A percentile compares a stretch with the other conserved stretches of the same genome.
Conservation (phyloP, 2,329 filamentous ascomycete species). For the Verticillium tricorpus region DNA sequence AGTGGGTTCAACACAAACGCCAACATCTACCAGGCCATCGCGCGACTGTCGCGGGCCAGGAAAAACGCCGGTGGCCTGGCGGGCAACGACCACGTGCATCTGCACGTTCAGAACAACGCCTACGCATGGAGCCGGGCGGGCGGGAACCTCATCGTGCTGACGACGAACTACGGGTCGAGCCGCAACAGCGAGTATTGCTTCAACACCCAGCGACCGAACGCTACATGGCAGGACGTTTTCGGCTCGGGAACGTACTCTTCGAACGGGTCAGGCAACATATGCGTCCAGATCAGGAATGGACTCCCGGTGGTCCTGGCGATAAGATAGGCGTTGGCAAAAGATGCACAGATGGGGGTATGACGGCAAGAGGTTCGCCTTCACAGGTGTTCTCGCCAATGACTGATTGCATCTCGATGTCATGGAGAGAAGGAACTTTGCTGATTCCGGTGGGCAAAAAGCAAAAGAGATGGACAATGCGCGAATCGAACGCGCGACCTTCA, state of each 20-base stretch:
- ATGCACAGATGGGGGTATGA: background rate
- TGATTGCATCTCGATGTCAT: background rate
- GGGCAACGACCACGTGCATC: slow-evolving; percentile 36
- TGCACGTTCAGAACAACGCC: slow-evolving; percentile 34
- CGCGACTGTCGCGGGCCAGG: slow-evolving; percentile 38
- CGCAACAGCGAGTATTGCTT: slow-evolving; percentile 36
- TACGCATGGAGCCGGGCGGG: slow-evolving; percentile 41
- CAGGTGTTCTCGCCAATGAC: too few relatives aligned
- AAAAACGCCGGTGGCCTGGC: slow-evolving; percentile 38
- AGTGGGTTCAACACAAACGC: slow-evolving; percentile 40
- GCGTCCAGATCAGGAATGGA: slow-evolving; percentile 34
- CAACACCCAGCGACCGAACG: slow-evolving; percentile 29
- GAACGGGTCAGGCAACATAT: slow-evolving; percentile 34
- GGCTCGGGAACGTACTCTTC: slow-evolving; percentile 27
- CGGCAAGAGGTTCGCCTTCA: too few relatives aligned
- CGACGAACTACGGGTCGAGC: slow-evolving; percentile 35
- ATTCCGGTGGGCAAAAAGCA: background rate
- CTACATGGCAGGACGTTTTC: slow-evolving; percentile 35
- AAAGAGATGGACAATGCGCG: slow-evolving; percentile 4
- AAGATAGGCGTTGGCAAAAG: background rate
- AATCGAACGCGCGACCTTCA: slow-evolving; percentile 7
- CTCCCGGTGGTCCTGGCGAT: slow-evolving; percentile 33
- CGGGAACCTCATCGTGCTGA: slow-evolving; percentile 39
- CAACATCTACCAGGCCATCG: slow-evolving; percentile 45
- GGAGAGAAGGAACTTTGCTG: background rate